Conservation (phyloP, 2,329 filamentous ascomycete species). For the Pseudogymnoascus sp. region DNA sequence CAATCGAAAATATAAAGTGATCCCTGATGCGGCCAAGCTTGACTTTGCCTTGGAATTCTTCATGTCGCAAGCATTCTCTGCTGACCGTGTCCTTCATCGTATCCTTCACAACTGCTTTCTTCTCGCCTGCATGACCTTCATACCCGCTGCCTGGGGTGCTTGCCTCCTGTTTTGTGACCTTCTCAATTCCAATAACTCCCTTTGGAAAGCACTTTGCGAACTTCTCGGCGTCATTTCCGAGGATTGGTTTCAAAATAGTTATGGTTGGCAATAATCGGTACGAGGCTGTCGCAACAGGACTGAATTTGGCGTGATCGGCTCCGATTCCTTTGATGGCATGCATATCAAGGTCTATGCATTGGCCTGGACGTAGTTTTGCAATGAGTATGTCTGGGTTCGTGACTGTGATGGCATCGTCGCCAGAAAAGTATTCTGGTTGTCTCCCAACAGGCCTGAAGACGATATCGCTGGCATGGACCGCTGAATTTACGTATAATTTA, state of each 20-base stretch:
- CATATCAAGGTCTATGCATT: constrained; percentile 77
- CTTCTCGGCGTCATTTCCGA: constrained; percentile 79
- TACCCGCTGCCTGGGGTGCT: constrained; percentile 52
- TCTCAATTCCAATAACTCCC: constrained; percentile 76
- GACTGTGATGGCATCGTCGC: constrained; percentile 59
- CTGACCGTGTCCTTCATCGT: constrained; percentile 93
- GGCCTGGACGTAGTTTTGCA: constrained; percentile 85
- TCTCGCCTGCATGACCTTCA: constrained; percentile 66
- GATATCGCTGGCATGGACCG: constrained; percentile 72
- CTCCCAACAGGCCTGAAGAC: constrained; percentile 66
- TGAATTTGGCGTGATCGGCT: constrained; percentile 93
- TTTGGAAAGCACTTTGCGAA: constrained; percentile 82
- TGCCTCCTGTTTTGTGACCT: constrained; percentile 60
- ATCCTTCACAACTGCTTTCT: constrained; percentile 79
- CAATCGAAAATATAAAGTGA: constrained; percentile 94
- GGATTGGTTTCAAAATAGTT: constrained; percentile 70
- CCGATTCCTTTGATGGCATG: constrained; percentile 94
- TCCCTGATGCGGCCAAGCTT: constrained; percentile 83
- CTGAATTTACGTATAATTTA: constrained; percentile 78
- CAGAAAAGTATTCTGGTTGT: constrained; percentile 60
- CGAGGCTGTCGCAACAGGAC: constrained; percentile 85
- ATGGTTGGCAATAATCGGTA: constrained; percentile 89
- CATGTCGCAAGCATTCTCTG: constrained; percentile 81
- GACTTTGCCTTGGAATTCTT: constrained; percentile 92
- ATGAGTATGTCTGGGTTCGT: constrained; percentile 89